phyloP scores from a whole-genome alignment of 108 stramenopile species.

The Cyclotella choctawhatcheeana region DNA sequence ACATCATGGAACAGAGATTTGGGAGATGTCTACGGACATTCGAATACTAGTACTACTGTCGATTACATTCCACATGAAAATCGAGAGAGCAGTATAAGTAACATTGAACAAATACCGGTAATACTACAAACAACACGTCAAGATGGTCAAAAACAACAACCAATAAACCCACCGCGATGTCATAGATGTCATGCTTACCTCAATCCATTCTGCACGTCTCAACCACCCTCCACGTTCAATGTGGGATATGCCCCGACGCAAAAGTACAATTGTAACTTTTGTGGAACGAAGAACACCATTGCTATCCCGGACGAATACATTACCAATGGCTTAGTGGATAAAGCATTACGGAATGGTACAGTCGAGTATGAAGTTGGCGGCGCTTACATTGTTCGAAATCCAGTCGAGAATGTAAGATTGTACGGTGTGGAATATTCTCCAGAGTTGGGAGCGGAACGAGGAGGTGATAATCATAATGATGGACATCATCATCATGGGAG shows the following conservation, averaged over 20 bases:
- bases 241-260: slow-evolving; percentile 29
- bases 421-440: slow-evolving; percentile 71
- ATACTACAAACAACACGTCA: slow-evolving; percentile 15
- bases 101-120: slow-evolving; percentile 57
- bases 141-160: no score
- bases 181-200: slow-evolving; percentile 73
- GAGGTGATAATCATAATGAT: no score
- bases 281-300: slow-evolving; percentile 50
- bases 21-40: slow-evolving; percentile 38
- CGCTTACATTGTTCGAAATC: slow-evolving; percentile 61
- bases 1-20: slow-evolving; percentile 27
- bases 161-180: slow-evolving; percentile 69
- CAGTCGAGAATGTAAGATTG: slow-evolving; percentile 55
- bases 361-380: slow-evolving; percentile 79
- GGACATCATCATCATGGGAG: slow-evolving; percentile 40
- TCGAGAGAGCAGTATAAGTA: no score
- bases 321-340: slow-evolving; percentile 23
- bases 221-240: not conserved
- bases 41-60: no score
- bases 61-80: no score
- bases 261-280: slow-evolving; percentile 67
- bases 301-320: slow-evolving; percentile 34
- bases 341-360: slow-evolving; percentile 50
- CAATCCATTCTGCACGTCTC: slow-evolving; percentile 71
- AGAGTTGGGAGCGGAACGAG: slow-evolving; percentile 21